Evolutionary conservation across 495 filamentous ascomycete genomes (phyloP), one percentile per base, ranked within the genome.

Genomic region (Neurospora terricola): DNA sequence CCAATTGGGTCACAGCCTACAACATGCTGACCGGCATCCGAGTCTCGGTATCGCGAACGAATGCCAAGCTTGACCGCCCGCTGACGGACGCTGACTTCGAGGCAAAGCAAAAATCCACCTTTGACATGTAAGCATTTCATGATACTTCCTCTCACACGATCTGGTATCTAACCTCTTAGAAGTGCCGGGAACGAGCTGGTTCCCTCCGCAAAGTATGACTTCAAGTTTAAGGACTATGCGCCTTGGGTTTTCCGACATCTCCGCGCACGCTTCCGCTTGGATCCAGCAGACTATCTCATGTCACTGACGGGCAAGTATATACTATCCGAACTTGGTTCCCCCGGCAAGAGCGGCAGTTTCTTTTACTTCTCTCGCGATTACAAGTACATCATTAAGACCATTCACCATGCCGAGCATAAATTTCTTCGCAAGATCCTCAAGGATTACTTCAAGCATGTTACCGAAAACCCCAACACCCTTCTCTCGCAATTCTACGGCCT

Each of bases 361-460:
- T 99, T 99, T 84, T 99, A 99, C 84, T 99, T 99, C 84, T 98
- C 96, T 37, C 88, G 96, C 70, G 96, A 99, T 80, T 99, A 98
- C 86, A 99, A 99, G 83, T 99, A 99, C 83, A 99, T 99, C 82
- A 99, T 99, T 89, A 99, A 99, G 81, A 99, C 96, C 16, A 99
- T 99, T 72, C 96, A 98, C 79, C 96, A 97, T 77, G 90, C 89
- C 72, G 96, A 99, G 80, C 96, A 99, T 83, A 97, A 97, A 77
- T 92, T 98, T 73, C 87, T 99, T 48, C 89, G 96, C 70, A 96
- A 92, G 80, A 93, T 98, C 59, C 85, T 99, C 71, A 92, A 91
- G 71, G 92, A 97, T 40, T 99, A 99, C 80, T 98, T 97, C 82
- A 84, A 93, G 37, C 96, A 99, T 80, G 92, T 99, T 76, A 91